Evolutionary conservation across 306 rosid species (phyloP).

Genomic region (Hylodesmum podocarpum): DNA sequence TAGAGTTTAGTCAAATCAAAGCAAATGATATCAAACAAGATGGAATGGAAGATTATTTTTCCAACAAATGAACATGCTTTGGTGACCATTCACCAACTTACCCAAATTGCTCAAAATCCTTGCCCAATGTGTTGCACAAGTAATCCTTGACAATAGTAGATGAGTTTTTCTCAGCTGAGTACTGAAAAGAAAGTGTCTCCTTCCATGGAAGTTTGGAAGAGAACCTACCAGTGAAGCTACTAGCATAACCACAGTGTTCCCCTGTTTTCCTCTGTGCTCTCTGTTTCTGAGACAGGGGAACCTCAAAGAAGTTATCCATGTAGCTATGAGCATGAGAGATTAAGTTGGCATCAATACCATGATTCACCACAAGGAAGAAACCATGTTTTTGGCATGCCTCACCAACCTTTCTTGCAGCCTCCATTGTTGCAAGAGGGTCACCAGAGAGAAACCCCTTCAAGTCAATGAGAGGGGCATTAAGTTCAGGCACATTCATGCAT

Average conservation of each 20-base stretch:
- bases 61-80: neutral
- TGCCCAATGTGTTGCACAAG: conserved; percentile 50
- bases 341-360: conserved; percentile 59
- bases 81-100: conserved; percentile 40
- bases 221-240: conserved; percentile 91
- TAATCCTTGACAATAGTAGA: conserved; percentile 51
- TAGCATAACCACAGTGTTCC: conserved; percentile 92
- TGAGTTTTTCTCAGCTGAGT: conserved; percentile 38
- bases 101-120: conserved; percentile 69
- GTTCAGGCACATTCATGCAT: conserved; percentile 47
- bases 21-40: neutral
- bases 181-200: conserved; percentile 79
- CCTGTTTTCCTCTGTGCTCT: conserved; percentile 77
- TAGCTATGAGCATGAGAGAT: conserved; percentile 61
- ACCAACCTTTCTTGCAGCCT: conserved; percentile 57
- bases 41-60: neutral
- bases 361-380: conserved; percentile 82
- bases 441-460: conserved; percentile 61
- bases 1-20: neutral
- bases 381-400: conserved; percentile 87
- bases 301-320: conserved; percentile 70
- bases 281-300: conserved; percentile 75
- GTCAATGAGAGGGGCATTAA: conserved; percentile 69
- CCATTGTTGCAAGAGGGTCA: conserved; percentile 43
- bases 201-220: conserved; percentile 95